A percentile compares a stretch with the other conserved stretches of the same genome.
phyloP scores from a whole-genome alignment of 108 stramenopile genomes.

The Skeletonema potamos region DNA sequence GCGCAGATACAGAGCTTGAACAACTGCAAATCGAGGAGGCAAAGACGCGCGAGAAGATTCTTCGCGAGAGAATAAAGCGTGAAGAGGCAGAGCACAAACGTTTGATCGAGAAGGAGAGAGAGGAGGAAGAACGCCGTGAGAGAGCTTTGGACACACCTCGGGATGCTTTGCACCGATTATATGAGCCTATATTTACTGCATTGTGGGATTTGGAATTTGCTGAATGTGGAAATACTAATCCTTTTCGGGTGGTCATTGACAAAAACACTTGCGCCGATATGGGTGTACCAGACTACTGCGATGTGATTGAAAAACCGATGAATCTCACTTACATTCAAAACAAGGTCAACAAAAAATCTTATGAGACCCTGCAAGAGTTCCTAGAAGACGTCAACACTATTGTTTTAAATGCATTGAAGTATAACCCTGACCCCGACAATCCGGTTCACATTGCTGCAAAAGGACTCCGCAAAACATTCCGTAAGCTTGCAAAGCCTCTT shows the following conservation, averaged over 20 bases:
- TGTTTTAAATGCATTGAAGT: slow-evolving; percentile 66
- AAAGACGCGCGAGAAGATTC: slow-evolving; percentile 28
- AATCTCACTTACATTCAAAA: slow-evolving; percentile 80
- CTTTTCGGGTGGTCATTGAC: slow-evolving; percentile 84
- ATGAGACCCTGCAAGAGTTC: slow-evolving; percentile 63
- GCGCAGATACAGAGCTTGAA: slow-evolving; percentile 37
- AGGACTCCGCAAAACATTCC: slow-evolving; percentile 61
- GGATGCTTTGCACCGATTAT: slow-evolving; percentile 59
- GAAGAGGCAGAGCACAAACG: slow-evolving; percentile 44
- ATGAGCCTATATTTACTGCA: slow-evolving; percentile 66
- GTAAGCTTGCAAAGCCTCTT: slow-evolving; percentile 61
- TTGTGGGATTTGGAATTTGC: slow-evolving; percentile 83
- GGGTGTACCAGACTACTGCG: slow-evolving; percentile 81
- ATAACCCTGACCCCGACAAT: slow-evolving; percentile 70
- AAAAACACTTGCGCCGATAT: slow-evolving; percentile 62
- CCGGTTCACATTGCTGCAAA: slow-evolving; percentile 78
- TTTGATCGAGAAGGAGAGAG: slow-evolving; percentile 34
- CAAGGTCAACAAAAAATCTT: slow-evolving; percentile 64
- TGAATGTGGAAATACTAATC: slow-evolving; percentile 67
- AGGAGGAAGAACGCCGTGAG: slow-evolving; percentile 43
- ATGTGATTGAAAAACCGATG: slow-evolving; percentile 67
- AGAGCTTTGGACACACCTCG: slow-evolving; percentile 54
- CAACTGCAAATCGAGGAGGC: slow-evolving; percentile 35
- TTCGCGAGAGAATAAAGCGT: slow-evolving; percentile 35
- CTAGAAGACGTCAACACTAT: slow-evolving; percentile 80